phyloP scores from a whole-genome alignment of 2,329 filamentous ascomycete species.

The Pseudogymnoascus destructans region DNA sequence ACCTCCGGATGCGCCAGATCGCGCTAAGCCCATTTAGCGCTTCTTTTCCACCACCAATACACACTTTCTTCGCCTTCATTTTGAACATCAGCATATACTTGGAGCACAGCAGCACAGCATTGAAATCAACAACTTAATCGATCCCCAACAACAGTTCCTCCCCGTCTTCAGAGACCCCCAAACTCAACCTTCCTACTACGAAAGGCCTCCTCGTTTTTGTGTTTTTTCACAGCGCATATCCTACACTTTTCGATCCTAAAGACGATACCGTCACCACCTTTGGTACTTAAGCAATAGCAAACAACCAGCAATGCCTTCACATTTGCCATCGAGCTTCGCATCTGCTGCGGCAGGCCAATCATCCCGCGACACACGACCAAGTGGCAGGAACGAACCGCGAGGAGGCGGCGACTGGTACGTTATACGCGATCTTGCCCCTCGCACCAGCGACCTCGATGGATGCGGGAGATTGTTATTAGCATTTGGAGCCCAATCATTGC shows the following conservation, averaged over 20 bases:
- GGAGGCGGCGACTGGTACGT: conserved; percentile 62
- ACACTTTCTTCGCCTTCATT: conserved; percentile 10
- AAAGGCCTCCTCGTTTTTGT: conserved; percentile 4
- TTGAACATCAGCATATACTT: conserved; percentile 9
- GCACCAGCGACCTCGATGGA: neutral
- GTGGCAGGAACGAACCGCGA: conserved; percentile 43
- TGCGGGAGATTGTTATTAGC: neutral
- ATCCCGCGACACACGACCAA: conserved; percentile 44
- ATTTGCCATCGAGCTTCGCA: conserved; percentile 72
- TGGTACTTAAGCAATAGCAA: conserved; percentile 3
- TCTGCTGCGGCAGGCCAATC: conserved; percentile 69
- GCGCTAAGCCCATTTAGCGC: conserved; percentile 8
- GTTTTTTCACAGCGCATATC: conserved; percentile 3
- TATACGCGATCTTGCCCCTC: conserved; percentile 7
- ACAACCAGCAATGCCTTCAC: conserved; percentile 46
- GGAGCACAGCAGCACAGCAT: conserved; percentile 8
- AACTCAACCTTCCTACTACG: neutral
- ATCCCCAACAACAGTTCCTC: conserved; percentile 5
- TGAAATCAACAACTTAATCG: conserved; percentile 9
- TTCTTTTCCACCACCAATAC: conserved; percentile 8
- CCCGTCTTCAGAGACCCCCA: neutral
- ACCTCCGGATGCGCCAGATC: conserved; percentile 7
- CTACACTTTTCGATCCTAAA: conserved; percentile 4
- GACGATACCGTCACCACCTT: conserved; percentile 8
- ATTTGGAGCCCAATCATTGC: neutral